These are phyloP conservation scores for Vigna unguiculata DNA, from an alignment of 306 rosid species.

Conservation along the genomic window DNA sequence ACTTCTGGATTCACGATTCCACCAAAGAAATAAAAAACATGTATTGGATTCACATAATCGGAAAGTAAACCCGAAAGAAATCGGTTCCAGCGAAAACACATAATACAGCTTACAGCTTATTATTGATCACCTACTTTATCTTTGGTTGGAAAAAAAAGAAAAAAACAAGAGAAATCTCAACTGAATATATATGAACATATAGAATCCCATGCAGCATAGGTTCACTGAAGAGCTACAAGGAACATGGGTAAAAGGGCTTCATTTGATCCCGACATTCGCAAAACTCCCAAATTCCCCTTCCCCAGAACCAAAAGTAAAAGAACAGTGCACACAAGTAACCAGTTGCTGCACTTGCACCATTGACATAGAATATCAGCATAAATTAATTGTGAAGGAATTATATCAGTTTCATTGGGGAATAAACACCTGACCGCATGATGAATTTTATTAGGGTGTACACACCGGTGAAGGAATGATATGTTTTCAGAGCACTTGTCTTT, in stretches of 20 bases:
- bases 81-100: too few species aligned
- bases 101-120: too few species aligned
- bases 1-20: too few species aligned
- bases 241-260: background rate
- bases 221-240: background rate
- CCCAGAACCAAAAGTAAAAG: background rate
- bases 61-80: too few species aligned
- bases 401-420: conserved; percentile 37
- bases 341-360: conserved; percentile 8
- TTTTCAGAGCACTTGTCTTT: conserved; percentile 41
- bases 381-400: conserved; percentile 31
- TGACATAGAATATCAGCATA: conserved; percentile 17
- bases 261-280: background rate
- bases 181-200: too few species aligned
- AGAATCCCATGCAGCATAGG: too few species aligned
- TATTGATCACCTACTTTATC: too few species aligned
- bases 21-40: too few species aligned
- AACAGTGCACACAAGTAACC: conserved; percentile 1
- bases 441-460: too few species aligned
- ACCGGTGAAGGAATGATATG: background rate
- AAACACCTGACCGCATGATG: background rate
- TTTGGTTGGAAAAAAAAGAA: too few species aligned
- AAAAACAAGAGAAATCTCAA: too few species aligned
- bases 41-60: too few species aligned
- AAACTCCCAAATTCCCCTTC: background rate